Conservation (phyloP, 805 yeast species). For the Barnettozyma salicaria region DNA sequence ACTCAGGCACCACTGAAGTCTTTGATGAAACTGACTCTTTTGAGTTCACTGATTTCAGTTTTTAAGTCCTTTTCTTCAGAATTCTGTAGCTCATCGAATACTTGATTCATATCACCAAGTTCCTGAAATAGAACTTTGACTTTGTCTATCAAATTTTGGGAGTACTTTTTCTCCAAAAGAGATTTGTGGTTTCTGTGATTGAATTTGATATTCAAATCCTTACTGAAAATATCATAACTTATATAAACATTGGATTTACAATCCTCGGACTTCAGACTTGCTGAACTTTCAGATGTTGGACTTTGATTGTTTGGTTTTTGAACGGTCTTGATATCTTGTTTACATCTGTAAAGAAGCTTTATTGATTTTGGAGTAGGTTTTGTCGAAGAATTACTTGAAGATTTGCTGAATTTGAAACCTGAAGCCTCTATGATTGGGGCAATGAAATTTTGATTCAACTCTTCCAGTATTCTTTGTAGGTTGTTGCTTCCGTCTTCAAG, state of each 20-base stretch:
- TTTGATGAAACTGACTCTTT: constrained; percentile 19
- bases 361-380: constrained; percentile 23
- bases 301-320: constrained; percentile 14
- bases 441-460: constrained; percentile 15
- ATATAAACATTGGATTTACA: constrained; percentile 22
- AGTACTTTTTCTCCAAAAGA: constrained; percentile 19
- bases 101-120: constrained; percentile 8
- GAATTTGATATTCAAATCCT: constrained; percentile 20
- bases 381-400: constrained; percentile 18
- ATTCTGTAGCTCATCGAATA: constrained; percentile 7
- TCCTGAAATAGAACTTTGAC: constrained; percentile 11
- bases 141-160: constrained; percentile 14
- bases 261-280: constrained; percentile 22
- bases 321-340: constrained; percentile 23
- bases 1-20: constrained; percentile 18
- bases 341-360: constrained; percentile 23
- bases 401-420: constrained; percentile 22
- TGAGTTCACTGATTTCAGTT: constrained; percentile 15
- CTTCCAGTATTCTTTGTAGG: constrained; percentile 13
- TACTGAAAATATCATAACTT: constrained; percentile 21
- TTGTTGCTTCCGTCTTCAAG: constrained; percentile 13
- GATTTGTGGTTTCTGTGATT: constrained; percentile 21
- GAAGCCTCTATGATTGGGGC: constrained; percentile 18
- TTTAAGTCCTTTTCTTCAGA: constrained; percentile 11
- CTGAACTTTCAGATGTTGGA: constrained; percentile 5